Evolutionary conservation across 768 basidiomycete genomes (phyloP).

Genomic region (Suillus americanus): DNA sequence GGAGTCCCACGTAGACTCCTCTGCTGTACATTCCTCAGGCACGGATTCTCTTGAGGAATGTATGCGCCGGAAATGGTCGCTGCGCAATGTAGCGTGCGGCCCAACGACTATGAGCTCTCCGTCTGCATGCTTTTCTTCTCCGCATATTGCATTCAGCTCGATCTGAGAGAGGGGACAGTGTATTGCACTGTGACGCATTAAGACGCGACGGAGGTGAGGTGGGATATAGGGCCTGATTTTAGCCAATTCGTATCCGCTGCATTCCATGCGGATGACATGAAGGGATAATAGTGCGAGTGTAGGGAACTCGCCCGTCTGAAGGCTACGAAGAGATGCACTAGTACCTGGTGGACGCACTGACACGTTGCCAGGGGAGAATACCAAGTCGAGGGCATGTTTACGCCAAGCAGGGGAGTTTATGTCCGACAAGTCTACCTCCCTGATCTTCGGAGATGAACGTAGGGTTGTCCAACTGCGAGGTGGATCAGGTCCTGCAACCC

Average conservation of each 20-base stretch:
- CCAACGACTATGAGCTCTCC: conserved; percentile 69
- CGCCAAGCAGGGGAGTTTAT: conserved; percentile 46
- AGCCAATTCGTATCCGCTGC: conserved; percentile 43
- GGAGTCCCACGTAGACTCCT: conserved; percentile 42
- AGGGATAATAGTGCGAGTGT: conserved; percentile 60
- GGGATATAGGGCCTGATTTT: conserved; percentile 53
- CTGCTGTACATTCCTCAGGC: conserved; percentile 6
- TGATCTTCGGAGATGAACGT: conserved; percentile 12
- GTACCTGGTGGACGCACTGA: not conserved
- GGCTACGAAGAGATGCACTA: conserved; percentile 7
- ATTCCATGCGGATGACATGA: conserved; percentile 41
- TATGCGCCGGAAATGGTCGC: conserved; percentile 39
- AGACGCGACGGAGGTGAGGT: conserved; percentile 54
- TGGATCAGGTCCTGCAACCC: conserved; percentile 47
- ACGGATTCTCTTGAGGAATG: not conserved
- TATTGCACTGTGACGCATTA: conserved; percentile 60
- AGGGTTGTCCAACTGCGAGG: conserved; percentile 59
- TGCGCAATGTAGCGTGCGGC: conserved; percentile 44
- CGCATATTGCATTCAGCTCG: conserved; percentile 52
- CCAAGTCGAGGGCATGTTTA: conserved; percentile 51
- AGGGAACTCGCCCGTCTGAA: conserved; percentile 35
- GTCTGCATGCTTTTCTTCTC: conserved; percentile 50
- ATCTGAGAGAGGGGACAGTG: conserved; percentile 51
- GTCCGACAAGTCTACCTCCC: conserved; percentile 5
- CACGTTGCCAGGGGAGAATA: conserved; percentile 32